A percentile compares a stretch with the other conserved stretches of the same genome.
Conservation (phyloP, 257 asterid genomes). For the Solanum peruvianum region DNA sequence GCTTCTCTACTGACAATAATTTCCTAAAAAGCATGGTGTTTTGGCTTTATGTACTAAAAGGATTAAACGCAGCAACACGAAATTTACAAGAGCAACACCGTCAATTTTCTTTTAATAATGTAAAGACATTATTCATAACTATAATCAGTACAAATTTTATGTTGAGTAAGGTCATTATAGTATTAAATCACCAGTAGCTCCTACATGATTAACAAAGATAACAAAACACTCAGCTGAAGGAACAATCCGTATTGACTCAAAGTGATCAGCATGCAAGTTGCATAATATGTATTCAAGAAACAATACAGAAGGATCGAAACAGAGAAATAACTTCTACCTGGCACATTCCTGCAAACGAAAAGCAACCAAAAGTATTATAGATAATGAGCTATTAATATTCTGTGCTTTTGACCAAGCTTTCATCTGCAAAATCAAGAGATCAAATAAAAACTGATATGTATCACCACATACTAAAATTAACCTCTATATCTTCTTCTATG, state of each 20-base stretch:
- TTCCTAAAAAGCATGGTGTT: constrained; percentile 7
- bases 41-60: not conserved
- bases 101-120: not conserved
- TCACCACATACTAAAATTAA: not conserved
- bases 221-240: not conserved
- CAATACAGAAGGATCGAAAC: not conserved
- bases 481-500: not conserved
- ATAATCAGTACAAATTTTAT: not conserved
- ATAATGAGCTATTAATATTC: constrained; percentile 73
- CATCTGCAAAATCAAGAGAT: constrained; percentile 42
- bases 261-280: not conserved
- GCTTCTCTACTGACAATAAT: constrained; percentile 73
- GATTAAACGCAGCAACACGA: not conserved
- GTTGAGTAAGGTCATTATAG: not conserved
- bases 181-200: not conserved
- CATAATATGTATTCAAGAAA: not conserved
- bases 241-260: not conserved
- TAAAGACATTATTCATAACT: not conserved
- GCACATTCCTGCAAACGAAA: constrained; percentile 81
- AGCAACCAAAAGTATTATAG: constrained; percentile 72
- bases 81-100: not conserved
- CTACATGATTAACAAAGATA: not conserved
- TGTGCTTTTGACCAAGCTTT: constrained; percentile 83
- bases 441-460: not conserved
- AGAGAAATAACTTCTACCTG: not conserved